Percentiles rank a stretch among this genome's conserved stretches.
Conservation (phyloP, 148 eudicot genomes). For the Chenopodium quinoa region DNA sequence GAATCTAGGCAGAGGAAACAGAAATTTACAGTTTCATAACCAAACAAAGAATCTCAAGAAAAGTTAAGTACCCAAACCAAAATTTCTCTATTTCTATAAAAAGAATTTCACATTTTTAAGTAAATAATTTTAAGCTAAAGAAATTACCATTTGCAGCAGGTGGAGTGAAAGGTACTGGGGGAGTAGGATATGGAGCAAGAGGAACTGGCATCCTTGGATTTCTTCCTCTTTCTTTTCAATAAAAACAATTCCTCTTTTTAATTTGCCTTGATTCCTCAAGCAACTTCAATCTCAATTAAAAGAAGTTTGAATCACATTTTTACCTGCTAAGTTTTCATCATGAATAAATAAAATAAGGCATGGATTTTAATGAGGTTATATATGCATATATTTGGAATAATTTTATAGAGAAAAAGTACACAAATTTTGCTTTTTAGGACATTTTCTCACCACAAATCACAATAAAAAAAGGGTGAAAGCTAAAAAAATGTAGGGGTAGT, state of each 20-base stretch:
- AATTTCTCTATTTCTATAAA: background rate
- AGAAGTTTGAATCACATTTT: slow-evolving; percentile 25
- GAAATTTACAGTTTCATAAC: no score
- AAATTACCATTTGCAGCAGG: slow-evolving; percentile 64
- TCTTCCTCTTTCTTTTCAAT: background rate
- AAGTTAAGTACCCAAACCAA: background rate
- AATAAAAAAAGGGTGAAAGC: slow-evolving; percentile 6
- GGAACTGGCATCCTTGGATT: slow-evolving; percentile 68
- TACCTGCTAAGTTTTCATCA: slow-evolving; percentile 20
- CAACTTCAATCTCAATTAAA: slow-evolving; percentile 25
- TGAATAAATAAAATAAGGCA: background rate
- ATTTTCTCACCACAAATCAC: slow-evolving; percentile 14
- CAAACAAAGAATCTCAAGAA: no score
- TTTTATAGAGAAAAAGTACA: background rate
- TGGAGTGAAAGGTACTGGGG: slow-evolving; percentile 58
- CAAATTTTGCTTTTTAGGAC: slow-evolving; percentile 11
- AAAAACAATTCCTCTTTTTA: background rate
- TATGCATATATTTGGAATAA: slow-evolving; percentile 1
- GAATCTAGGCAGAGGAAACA: no score
- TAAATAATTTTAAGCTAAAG: background rate
- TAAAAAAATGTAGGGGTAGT: background rate
- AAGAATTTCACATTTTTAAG: background rate
- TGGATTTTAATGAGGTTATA: background rate
- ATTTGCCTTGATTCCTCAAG: slow-evolving; percentile 20
- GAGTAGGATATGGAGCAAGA: slow-evolving; percentile 83